A percentile compares a stretch with the other conserved stretches of the same genome.
phyloP scores from a whole-genome alignment of 805 yeast genomes.

The Lipomyces chichibuensis region DNA sequence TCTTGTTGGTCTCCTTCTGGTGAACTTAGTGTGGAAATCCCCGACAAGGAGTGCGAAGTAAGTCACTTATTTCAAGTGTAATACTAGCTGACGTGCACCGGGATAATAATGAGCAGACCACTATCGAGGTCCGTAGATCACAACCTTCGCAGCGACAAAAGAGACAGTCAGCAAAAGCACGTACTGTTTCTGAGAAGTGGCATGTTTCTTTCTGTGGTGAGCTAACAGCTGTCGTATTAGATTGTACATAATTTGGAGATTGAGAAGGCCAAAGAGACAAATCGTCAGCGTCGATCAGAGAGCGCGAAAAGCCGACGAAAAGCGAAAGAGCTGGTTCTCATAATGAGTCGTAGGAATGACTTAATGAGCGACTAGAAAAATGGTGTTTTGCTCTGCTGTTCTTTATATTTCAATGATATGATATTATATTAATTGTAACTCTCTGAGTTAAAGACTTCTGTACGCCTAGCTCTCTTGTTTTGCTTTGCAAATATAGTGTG shows the following conservation, averaged over 20 bases:
- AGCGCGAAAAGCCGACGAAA: not conserved
- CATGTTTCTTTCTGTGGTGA: not conserved
- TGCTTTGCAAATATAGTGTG: too few relatives aligned
- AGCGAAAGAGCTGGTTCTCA: not conserved
- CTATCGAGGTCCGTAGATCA: not conserved
- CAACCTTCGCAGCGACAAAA: not conserved
- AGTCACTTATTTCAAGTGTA: not conserved
- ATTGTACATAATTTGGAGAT: not conserved
- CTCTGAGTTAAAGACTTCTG: too few relatives aligned
- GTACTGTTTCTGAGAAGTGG: not conserved
- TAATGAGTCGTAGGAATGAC: not conserved
- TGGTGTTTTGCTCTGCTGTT: too few relatives aligned
- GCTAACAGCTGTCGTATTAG: slow-evolving; percentile 2
- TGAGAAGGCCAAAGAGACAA: not conserved
- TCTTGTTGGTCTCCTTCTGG: not conserved
- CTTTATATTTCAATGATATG: too few relatives aligned
- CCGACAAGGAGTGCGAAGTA: not conserved
- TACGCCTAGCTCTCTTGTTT: too few relatives aligned
- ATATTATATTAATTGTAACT: too few relatives aligned
- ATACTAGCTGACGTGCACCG: not conserved
- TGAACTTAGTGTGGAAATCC: not conserved
- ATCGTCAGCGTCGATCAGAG: not conserved
- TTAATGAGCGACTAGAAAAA: not conserved
- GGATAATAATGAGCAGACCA: not conserved
- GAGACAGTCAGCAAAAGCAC: slow-evolving; percentile 1